These are phyloP conservation scores for Calonectria honghensis DNA, from an alignment of 2,329 filamentous ascomycete genomes.

Conservation along the genomic window DNA sequence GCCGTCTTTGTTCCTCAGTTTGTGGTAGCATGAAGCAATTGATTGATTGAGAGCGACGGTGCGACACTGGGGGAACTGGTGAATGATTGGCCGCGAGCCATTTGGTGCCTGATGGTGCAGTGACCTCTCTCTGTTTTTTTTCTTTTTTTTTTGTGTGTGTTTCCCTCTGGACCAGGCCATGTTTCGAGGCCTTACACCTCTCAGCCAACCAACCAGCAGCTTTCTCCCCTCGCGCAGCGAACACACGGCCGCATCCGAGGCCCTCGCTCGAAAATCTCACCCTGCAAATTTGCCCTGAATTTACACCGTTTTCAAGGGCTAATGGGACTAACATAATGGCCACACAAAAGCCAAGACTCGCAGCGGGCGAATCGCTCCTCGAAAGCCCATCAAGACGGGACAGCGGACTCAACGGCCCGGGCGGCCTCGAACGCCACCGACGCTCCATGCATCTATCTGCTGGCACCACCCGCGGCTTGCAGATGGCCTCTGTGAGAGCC, in stretches of 20 bases:
- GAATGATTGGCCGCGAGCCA: conserved; percentile 33
- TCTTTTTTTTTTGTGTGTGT: not conserved
- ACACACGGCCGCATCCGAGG: conserved; percentile 49
- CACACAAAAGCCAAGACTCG: not conserved
- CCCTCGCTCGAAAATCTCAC: conserved; percentile 38
- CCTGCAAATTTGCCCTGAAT: conserved; percentile 34
- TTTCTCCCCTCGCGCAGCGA: conserved; percentile 10
- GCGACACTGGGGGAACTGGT: conserved; percentile 5
- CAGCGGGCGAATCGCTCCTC: conserved; percentile 8
- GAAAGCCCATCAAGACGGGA: conserved; percentile 9
- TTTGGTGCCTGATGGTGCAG: conserved; percentile 35
- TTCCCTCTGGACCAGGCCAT: conserved; percentile 41
- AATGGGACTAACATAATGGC: not conserved
- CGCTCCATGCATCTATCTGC: conserved; percentile 43
- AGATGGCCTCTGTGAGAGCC: conserved; percentile 34
- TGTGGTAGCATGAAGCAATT: conserved; percentile 6
- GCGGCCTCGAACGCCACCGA: conserved; percentile 21
- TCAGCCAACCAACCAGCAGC: conserved; percentile 20
- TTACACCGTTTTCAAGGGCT: conserved; percentile 1
- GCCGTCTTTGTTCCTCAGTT: not conserved
- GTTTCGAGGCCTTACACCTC: conserved; percentile 39
- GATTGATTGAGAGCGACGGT: conserved; percentile 16
- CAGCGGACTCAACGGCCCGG: conserved; percentile 26
- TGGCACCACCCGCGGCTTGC: conserved; percentile 54
- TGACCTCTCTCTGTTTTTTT: conserved; percentile 27